Conservation (phyloP, 306 rosid species). For the Vicia faba region DNA sequence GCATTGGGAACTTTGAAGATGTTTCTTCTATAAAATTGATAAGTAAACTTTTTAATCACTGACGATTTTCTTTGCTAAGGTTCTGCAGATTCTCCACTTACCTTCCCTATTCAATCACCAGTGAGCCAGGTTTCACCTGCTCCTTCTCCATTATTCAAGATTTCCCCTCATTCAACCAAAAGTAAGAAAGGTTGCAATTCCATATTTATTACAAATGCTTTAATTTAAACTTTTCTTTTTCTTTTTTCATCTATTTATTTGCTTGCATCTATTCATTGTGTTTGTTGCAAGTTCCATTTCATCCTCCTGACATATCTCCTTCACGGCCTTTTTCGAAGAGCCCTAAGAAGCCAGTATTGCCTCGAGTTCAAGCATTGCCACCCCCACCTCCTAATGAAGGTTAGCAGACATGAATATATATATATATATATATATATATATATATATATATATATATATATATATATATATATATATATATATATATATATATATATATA, state of each 20-base stretch:
- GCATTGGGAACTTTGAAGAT: constrained; percentile 21
- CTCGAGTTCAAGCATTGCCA: constrained; percentile 66
- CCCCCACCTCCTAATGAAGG: constrained; percentile 99
- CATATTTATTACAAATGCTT: constrained; percentile 10
- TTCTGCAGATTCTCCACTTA: constrained; percentile 53
- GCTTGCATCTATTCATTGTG: constrained; percentile 37
- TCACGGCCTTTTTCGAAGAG: constrained; percentile 43
- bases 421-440: too few species aligned
- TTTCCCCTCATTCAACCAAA: constrained; percentile 47
- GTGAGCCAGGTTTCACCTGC: constrained; percentile 57
- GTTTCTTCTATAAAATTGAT: constrained; percentile 30
- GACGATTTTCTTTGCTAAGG: constrained; percentile 41
- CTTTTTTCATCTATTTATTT: constrained; percentile 25
- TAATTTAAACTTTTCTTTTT: constrained; percentile 18
- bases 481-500: too few species aligned
- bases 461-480: too few species aligned
- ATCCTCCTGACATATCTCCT: constrained; percentile 56
- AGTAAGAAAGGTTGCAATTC: constrained; percentile 54
- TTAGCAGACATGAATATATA: too few species aligned
- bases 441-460: too few species aligned
- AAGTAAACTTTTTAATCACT: constrained; percentile 25
- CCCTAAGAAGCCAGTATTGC: constrained; percentile 56
- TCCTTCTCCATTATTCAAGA: constrained; percentile 59
- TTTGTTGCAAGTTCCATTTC: constrained; percentile 46
- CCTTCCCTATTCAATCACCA: constrained; percentile 49